Base-by-base conservation (phyloP, 1,284 basidiomycete genomes). In the Pisolithus thermaeus region DNA sequence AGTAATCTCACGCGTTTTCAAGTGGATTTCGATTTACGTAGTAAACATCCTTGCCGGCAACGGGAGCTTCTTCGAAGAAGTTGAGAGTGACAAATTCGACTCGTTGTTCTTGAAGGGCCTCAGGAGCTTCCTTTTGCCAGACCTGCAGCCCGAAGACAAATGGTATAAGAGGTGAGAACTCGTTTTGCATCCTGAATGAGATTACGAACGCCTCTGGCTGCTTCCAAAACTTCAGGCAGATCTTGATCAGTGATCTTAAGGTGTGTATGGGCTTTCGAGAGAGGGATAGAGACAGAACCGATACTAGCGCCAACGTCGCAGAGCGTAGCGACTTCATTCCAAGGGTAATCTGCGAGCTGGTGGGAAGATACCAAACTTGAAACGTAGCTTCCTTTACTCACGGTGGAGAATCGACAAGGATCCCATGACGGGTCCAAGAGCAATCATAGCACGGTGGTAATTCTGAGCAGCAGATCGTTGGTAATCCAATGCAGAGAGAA, bases 271-370 rank as follows among this genome's bases (percentile, higher is more conserved):
- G n/a, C n/a, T n/a, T n/a, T n/a, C n/a, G n/a, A n/a, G n/a, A n/a
- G n/a, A n/a, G n/a, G 65, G 16, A 79, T 62, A 4, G 72, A 64
- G 18, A 76, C 61, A 16, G 68, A 59, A 0, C 80, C 79, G 25
- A 72, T 60, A 1, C 78, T 73, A 1, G 74, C 70, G 3, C 76
- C 78, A 8, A 82, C 65, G 58, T 81, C 80, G 36, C 73, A 75
- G 9, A 82, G 56, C 0, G 65, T 69, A 0, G 73, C 63, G 2
- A 75, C 61, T 8, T 61, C 58, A n/a, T 61, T 53, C 78, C 77
- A 81, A 6, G 76, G 73, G 58, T 74, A 77, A 28, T 66, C 62
- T 66, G 25, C 8, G 22, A 5, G 18, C 18, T 23, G 39, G 39
- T 4, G 9, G 25, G 25, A 25, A 6, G 14, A 35, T n/a, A 14